phyloP scores from a whole-genome alignment of 345 rosid species.

The Odontarrhena argentea region DNA sequence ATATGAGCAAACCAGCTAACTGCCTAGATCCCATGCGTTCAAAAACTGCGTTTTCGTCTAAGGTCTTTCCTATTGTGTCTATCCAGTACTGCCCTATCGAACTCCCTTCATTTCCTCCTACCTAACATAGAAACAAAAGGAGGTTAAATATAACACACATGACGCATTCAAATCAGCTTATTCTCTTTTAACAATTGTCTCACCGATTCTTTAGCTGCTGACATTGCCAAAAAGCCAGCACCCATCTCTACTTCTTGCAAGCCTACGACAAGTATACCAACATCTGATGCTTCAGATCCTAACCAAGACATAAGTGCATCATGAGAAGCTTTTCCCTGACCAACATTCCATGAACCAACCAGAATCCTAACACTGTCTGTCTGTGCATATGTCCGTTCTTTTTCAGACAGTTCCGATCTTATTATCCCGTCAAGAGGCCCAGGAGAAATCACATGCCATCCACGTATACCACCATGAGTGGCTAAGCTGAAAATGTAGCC shows the following conservation, averaged over 20 bases:
- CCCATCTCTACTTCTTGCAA: conserved; percentile 99
- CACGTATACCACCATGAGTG: conserved; percentile 98
- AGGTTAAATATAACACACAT: conserved; percentile 19
- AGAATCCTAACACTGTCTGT: conserved; percentile 64
- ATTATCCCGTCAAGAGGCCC: conserved; percentile 77
- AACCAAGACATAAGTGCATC: conserved; percentile 88
- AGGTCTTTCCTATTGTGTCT: conserved; percentile 84
- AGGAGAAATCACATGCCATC: conserved; percentile 87
- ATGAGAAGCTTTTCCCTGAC: conserved; percentile 91
- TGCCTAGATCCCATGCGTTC: conserved; percentile 99
- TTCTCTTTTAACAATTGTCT: conserved; percentile 36
- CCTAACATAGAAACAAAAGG: conserved; percentile 55
- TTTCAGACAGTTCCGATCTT: conserved; percentile 62
- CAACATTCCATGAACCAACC: conserved; percentile 97
- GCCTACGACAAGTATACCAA: conserved; percentile 92
- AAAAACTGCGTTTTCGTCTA: conserved; percentile 76
- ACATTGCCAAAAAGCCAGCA: conserved; percentile 98
- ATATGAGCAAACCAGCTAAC: conserved; percentile 89
- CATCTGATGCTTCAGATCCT: conserved; percentile 82
- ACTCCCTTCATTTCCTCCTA: conserved; percentile 99
- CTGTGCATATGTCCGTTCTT: conserved; percentile 64
- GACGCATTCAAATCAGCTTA: background rate
- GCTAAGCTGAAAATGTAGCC: conserved; percentile 86
- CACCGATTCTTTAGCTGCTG: conserved; percentile 99
- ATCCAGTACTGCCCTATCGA: conserved; percentile 92